Evolutionary conservation across 148 eudicot genomes (phyloP).

Genomic region (Diospyros kaki): DNA sequence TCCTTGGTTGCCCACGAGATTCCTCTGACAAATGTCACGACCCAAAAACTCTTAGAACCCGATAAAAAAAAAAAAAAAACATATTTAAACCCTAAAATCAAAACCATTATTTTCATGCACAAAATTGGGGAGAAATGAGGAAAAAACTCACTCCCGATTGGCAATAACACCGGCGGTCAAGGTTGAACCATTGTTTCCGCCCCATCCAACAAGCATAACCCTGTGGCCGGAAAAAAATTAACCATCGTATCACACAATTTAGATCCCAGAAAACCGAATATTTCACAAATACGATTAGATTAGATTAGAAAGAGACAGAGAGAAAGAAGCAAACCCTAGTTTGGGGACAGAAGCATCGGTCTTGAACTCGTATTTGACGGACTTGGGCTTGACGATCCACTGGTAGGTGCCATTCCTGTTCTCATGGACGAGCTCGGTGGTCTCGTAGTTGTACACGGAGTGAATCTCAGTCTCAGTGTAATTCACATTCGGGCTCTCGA

Average conservation of each 20-base stretch:
- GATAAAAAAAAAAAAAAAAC: not conserved
- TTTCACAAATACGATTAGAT: not conserved
- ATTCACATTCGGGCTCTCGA: slow-evolving; percentile 82
- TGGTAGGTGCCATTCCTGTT: slow-evolving; percentile 70
- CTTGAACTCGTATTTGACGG: slow-evolving; percentile 80
- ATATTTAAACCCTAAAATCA: not conserved
- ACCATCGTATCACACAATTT: not conserved
- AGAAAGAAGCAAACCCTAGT: slow-evolving; percentile 49
- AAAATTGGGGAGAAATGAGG: not conserved
- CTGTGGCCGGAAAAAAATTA: slow-evolving; percentile 23
- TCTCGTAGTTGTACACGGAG: slow-evolving; percentile 70
- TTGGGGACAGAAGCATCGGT: slow-evolving; percentile 77
- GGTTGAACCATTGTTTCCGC: slow-evolving; percentile 94
- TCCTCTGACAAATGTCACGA: slow-evolving; percentile 50
- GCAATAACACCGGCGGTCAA: slow-evolving; percentile 94
- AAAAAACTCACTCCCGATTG: slow-evolving; percentile 73
- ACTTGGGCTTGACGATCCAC: slow-evolving; percentile 89
- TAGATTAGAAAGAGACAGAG: not conserved
- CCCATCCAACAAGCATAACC: slow-evolving; percentile 99
- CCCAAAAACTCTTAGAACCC: not conserved
- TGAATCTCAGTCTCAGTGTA: slow-evolving; percentile 79
- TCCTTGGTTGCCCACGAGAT: slow-evolving; percentile 99
- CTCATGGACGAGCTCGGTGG: slow-evolving; percentile 93
- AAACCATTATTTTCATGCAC: not conserved
- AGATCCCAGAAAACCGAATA: not conserved